Evolutionary conservation across 495 filamentous ascomycete genomes (phyloP).

Genomic region (Xanthoparmelia taractica): DNA sequence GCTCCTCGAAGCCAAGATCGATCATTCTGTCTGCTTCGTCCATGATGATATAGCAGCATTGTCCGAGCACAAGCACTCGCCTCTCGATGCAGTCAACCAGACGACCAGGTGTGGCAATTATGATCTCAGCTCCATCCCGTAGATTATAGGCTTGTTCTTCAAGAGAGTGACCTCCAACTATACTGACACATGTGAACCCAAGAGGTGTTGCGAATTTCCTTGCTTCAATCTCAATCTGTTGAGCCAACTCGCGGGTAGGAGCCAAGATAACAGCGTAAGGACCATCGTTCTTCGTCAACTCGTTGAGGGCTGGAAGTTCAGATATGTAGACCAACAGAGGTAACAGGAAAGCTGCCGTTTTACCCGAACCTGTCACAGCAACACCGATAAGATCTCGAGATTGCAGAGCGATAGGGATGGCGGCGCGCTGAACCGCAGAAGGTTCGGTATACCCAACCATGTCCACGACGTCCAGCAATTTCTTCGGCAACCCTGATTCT

Average conservation of each 20-base stretch:
- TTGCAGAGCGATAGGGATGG: slow-evolving; percentile 92
- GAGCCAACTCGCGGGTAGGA: slow-evolving; percentile 95
- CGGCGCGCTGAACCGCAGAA: slow-evolving; percentile 83
- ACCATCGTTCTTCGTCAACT: slow-evolving; percentile 87
- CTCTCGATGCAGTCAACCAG: slow-evolving; percentile 95
- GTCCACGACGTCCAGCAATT: slow-evolving; percentile 73
- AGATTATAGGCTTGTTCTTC: slow-evolving; percentile 92
- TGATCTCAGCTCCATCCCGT: slow-evolving; percentile 94
- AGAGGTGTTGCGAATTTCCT: slow-evolving; percentile 87
- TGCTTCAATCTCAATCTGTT: slow-evolving; percentile 94
- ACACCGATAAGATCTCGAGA: slow-evolving; percentile 94
- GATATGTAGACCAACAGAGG: slow-evolving; percentile 96
- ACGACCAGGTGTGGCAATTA: slow-evolving; percentile 96
- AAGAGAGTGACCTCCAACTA: slow-evolving; percentile 91
- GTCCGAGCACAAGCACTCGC: slow-evolving; percentile 79
- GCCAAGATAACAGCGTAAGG: slow-evolving; percentile 95
- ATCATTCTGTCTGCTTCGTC: slow-evolving; percentile 99
- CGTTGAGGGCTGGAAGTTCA: slow-evolving; percentile 75
- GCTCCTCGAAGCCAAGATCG: slow-evolving; percentile 95
- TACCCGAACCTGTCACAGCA: slow-evolving; percentile 96
- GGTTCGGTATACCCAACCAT: slow-evolving; percentile 90
- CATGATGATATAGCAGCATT: slow-evolving; percentile 98
- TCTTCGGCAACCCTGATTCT: slow-evolving; percentile 74
- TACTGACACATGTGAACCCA: slow-evolving; percentile 91
- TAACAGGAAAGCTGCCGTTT: slow-evolving; percentile 92